These are phyloP conservation scores for Calonectria hongkongensis DNA, from an alignment of 2,329 filamentous ascomycete genomes.

Conservation along the genomic window DNA sequence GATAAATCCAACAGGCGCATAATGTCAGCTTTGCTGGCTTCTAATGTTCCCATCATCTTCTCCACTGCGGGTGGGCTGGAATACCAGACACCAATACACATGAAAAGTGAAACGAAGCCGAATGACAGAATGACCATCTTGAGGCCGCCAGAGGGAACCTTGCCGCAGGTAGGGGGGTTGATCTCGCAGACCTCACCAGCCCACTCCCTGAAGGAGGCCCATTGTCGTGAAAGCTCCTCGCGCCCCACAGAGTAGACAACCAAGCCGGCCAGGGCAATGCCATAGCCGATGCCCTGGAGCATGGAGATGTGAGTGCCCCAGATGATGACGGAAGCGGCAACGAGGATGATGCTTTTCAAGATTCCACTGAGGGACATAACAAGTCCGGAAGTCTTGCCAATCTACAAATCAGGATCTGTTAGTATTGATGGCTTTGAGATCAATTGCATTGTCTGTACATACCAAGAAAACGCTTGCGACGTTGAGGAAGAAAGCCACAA, in stretches of 20 bases:
- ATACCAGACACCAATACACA: slow-evolving; percentile 27
- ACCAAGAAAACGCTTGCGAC: slow-evolving; percentile 32
- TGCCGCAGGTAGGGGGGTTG: slow-evolving; percentile 43
- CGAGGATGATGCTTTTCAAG: slow-evolving; percentile 90
- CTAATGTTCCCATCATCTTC: slow-evolving; percentile 18
- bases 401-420: slow-evolving; percentile 68
- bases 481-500: slow-evolving; percentile 34
- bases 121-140: slow-evolving; percentile 50
- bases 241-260: slow-evolving; percentile 69
- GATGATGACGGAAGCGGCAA: slow-evolving; percentile 84
- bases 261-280: slow-evolving; percentile 76
- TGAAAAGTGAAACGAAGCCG: slow-evolving; percentile 49
- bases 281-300: slow-evolving; percentile 86
- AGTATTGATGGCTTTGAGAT: background rate
- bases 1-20: slow-evolving; percentile 28
- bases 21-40: slow-evolving; percentile 22
- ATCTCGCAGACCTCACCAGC: slow-evolving; percentile 46
- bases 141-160: slow-evolving; percentile 46
- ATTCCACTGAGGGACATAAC: slow-evolving; percentile 91
- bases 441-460: background rate
- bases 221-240: slow-evolving; percentile 57
- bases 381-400: slow-evolving; percentile 90
- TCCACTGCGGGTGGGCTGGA: slow-evolving; percentile 16
- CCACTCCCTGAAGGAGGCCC: slow-evolving; percentile 51
- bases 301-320: slow-evolving; percentile 83